Percentiles rank a stretch among this genome's conserved stretches.
Conservation (phyloP, 768 basidiomycete genomes). For the Lentinula edodes region DNA sequence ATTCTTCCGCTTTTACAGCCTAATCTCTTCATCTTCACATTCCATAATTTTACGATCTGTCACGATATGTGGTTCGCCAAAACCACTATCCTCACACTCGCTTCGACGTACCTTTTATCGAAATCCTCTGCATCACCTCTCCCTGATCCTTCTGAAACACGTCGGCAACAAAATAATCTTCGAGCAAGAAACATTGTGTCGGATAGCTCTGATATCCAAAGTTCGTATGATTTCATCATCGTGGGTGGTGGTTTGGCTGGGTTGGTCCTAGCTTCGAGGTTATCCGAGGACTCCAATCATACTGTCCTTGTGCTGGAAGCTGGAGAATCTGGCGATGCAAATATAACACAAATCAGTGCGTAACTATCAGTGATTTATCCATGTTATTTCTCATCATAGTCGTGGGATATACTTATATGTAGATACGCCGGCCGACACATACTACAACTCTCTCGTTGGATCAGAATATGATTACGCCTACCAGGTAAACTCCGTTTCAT, state of each 20-base stretch:
- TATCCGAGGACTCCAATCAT: slow-evolving; percentile 1
- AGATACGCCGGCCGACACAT: slow-evolving; percentile 50
- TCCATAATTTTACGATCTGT: not conserved
- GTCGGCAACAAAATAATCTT: not conserved
- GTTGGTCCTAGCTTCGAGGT: not conserved
- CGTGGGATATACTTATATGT: not conserved
- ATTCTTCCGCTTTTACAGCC: not conserved
- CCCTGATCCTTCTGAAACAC: not conserved
- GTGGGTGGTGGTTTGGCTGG: slow-evolving; percentile 4
- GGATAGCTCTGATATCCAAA: not conserved
- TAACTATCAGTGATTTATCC: not conserved
- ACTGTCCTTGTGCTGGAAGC: slow-evolving; percentile 4
- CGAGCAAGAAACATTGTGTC: slow-evolving; percentile 1
- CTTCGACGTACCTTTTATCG: not conserved
- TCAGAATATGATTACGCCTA: slow-evolving; percentile 53
- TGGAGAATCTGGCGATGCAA: slow-evolving; percentile 4
- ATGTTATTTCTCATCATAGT: not conserved
- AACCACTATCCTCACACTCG: slow-evolving; percentile 5
- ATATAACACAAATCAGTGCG: slow-evolving; percentile 4
- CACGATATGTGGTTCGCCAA: not conserved
- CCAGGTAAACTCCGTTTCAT: slow-evolving; percentile 10
- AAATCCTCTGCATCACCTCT: not conserved
- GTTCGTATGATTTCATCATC: slow-evolving; percentile 6
- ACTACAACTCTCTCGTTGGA: slow-evolving; percentile 44
- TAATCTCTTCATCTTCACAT: not conserved